Conservation (phyloP, 2,329 filamentous ascomycete genomes). For the Arthrobotrys conoides region DNA sequence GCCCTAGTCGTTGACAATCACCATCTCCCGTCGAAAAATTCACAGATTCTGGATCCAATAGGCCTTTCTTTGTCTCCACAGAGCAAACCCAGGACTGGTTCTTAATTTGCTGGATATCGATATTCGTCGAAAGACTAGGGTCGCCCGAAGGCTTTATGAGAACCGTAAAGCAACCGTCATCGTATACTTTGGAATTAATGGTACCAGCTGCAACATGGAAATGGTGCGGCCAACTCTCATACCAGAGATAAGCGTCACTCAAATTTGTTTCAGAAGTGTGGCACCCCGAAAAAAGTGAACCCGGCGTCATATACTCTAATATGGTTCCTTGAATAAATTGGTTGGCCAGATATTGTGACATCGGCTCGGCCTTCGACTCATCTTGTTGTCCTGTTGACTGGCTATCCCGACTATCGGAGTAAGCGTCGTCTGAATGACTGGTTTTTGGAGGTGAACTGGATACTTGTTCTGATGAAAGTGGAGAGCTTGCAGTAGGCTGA, state of each 20-base stretch:
- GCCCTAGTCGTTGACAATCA: neutral
- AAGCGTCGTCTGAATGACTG: too few relatives aligned
- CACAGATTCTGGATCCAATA: neutral
- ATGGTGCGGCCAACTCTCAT: conserved; percentile 1
- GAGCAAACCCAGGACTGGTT: neutral
- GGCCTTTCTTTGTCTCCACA: neutral
- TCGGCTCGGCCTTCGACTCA: neutral
- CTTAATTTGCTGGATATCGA: neutral
- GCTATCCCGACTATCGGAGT: neutral
- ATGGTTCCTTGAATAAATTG: neutral
- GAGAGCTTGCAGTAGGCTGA: too few relatives aligned
- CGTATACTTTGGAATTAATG: neutral
- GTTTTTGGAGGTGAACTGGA: too few relatives aligned
- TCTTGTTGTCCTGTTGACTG: conserved; percentile 5
- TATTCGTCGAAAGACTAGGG: too few relatives aligned
- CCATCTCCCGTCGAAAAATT: neutral
- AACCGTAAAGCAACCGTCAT: neutral
- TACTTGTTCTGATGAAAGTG: too few relatives aligned
- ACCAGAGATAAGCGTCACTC: neutral
- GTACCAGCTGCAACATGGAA: neutral
- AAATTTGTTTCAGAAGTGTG: neutral
- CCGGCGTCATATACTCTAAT: neutral
- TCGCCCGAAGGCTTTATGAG: neutral
- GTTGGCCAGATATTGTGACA: neutral
- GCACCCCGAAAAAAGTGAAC: neutral